Percentiles rank a stretch among this genome's conserved stretches.
Conservation (phyloP, 495 filamentous ascomycete genomes). For the Hypomontagnella monticulosa region DNA sequence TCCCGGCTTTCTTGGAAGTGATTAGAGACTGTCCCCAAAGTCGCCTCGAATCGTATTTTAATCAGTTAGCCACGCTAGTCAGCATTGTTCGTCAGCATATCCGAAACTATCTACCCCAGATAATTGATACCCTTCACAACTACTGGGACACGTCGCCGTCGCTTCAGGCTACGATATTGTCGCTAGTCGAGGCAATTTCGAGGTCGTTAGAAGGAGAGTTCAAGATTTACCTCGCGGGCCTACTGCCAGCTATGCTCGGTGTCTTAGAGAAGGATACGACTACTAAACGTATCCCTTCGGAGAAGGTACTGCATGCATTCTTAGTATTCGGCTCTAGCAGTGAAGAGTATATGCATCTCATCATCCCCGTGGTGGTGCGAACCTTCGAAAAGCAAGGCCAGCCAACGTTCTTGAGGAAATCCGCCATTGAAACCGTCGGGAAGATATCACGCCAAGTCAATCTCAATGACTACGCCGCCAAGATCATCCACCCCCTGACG, state of each 20-base stretch:
- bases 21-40: slow-evolving; percentile 77
- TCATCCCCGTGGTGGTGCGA: slow-evolving; percentile 93
- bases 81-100: slow-evolving; percentile 97
- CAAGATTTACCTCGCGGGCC: slow-evolving; percentile 86
- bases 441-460: slow-evolving; percentile 97
- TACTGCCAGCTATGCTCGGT: slow-evolving; percentile 91
- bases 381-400: slow-evolving; percentile 88
- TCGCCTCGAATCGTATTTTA: slow-evolving; percentile 93
- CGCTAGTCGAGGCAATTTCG: slow-evolving; percentile 91
- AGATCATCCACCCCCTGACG: slow-evolving; percentile 90
- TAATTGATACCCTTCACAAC: slow-evolving; percentile 83
- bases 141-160: slow-evolving; percentile 82
- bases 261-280: slow-evolving; percentile 88
- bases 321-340: slow-evolving; percentile 94
- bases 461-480: slow-evolving; percentile 93
- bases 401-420: slow-evolving; percentile 78
- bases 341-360: slow-evolving; percentile 99
- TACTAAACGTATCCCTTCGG: slow-evolving; percentile 76
- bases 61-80: slow-evolving; percentile 90
- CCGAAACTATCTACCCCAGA: slow-evolving; percentile 82
- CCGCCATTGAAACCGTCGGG: slow-evolving; percentile 92
- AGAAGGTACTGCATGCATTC: slow-evolving; percentile 93
- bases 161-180: slow-evolving; percentile 88
- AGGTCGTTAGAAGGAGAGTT: slow-evolving; percentile 95
- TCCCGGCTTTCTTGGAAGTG: slow-evolving; percentile 90